These are phyloP conservation scores for Apophysomyces sp. DNA, from an alignment of 371 early-diverging fungal species.

Conservation along the genomic window DNA sequence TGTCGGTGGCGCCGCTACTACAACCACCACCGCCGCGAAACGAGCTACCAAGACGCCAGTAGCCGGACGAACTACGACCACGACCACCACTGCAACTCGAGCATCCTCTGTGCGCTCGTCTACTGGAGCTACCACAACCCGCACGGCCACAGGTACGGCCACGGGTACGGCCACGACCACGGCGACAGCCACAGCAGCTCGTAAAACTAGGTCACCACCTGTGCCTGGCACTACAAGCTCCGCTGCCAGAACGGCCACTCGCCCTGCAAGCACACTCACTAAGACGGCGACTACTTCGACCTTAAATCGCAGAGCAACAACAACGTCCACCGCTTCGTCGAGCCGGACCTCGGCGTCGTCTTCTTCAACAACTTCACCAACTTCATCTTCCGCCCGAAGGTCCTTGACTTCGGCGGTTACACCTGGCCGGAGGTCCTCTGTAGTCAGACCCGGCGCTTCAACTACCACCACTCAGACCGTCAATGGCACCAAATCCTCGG, in stretches of 20 bases:
- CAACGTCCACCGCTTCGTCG: slow-evolving; percentile 9
- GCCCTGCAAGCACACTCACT: background rate
- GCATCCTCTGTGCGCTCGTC: slow-evolving; percentile 2
- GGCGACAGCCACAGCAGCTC: background rate
- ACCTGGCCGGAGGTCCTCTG: background rate
- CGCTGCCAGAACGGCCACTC: background rate
- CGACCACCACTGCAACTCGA: slow-evolving; percentile 3
- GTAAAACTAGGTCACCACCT: background rate
- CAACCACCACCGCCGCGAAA: slow-evolving; percentile 8
- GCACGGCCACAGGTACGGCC: background rate
- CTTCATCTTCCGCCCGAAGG: slow-evolving; percentile 13
- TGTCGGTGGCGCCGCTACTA: slow-evolving; percentile 1
- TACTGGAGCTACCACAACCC: background rate
- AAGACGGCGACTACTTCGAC: slow-evolving; percentile 2
- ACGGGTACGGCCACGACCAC: background rate
- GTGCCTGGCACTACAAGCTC: background rate
- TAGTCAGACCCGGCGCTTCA: slow-evolving; percentile 7
- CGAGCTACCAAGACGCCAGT: slow-evolving; percentile 15
- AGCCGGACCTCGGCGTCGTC: slow-evolving; percentile 6
- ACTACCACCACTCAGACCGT: slow-evolving; percentile 9
- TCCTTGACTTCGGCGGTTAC: background rate
- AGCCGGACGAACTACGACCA: slow-evolving; percentile 1
- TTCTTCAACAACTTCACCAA: slow-evolving; percentile 6
- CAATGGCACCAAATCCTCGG: slow-evolving; percentile 15
- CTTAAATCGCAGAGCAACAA: background rate